Evolutionary conservation across 495 filamentous ascomycete species (phyloP), one percentile per base, ranked within the genome.

Genomic region (Pseudevernia furfuracea): DNA sequence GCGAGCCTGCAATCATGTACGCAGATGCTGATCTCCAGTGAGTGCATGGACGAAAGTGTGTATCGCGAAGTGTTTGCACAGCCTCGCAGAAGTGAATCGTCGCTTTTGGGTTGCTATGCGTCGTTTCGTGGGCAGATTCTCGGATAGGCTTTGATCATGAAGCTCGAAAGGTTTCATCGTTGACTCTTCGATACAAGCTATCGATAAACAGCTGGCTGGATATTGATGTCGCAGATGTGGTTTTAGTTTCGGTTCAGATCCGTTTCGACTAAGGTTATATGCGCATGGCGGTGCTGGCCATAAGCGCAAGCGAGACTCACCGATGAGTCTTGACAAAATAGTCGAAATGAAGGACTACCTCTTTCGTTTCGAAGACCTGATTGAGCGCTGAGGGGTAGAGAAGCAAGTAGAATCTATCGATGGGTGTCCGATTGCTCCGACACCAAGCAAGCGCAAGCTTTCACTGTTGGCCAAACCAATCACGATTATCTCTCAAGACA

Each of bases 1-100:
- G 63, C 25, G 68, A 67, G 61, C 59, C 64, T 9, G 65, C 61
- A 4, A 65, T 66, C 36, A 55, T 71, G 14, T 71, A 66, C 37
- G 46, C 67, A 30, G 60, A 59, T 46, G 57, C 43, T 17, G 61
- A 59, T 15, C 49, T 32, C 49, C 60, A 63, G 34, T 64, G 36
- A 62, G 59, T 14, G 43, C 32, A 44, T 34, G 32, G 39, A 23
- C 28, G 15, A 43, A 25, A 32, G 48, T 52, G 55, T 62, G 28
- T 39, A 58, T 53, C 52, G 34, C 39, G 6, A 59, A 48, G n/a
- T 12, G 49, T 28, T 6, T 32, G 32, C 44, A 52, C 58, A 60
- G n/a, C 25, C 46, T 21, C 19, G 63, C 56, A 65, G 58, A 37
- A 65, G 28, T 52, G 46, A 28, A 55, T 41, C 46, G 46, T 36